Evolutionary conservation across 2,329 filamentous ascomycete genomes (phyloP).

Genomic region (Trichophyton verrucosum): DNA sequence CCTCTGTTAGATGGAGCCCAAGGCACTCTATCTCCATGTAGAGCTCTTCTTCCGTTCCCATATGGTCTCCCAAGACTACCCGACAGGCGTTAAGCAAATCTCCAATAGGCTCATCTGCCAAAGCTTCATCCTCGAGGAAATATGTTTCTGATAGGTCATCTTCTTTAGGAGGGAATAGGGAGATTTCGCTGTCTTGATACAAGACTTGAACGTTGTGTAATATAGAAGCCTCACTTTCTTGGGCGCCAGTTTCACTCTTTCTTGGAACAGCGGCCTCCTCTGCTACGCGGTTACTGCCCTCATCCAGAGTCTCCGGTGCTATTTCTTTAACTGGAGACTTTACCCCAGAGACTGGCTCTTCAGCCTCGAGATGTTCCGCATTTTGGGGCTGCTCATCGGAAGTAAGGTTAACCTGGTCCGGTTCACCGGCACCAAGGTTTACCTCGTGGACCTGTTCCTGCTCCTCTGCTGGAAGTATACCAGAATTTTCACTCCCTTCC

Average conservation of each 20-base stretch:
- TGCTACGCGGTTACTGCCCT: neutral
- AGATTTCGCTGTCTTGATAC: slow-evolving; percentile 46
- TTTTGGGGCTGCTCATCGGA: neutral
- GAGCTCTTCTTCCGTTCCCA: slow-evolving; percentile 46
- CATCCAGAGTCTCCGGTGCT: neutral
- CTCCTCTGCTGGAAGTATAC: neutral
- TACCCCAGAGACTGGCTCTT: neutral
- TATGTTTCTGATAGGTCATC: slow-evolving; percentile 43
- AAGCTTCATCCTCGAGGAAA: slow-evolving; percentile 44
- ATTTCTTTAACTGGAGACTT: neutral
- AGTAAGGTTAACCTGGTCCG: neutral
- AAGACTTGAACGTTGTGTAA: slow-evolving; percentile 37
- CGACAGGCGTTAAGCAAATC: slow-evolving; percentile 47
- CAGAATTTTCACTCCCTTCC: neutral
- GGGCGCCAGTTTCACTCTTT: neutral
- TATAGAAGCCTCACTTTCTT: neutral
- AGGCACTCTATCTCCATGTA: slow-evolving; percentile 44
- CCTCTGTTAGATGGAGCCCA: slow-evolving; percentile 46
- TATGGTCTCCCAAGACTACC: slow-evolving; percentile 41
- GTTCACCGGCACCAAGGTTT: neutral
- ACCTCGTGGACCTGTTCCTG: neutral
- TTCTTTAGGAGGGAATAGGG: slow-evolving; percentile 45
- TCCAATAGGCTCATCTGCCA: slow-evolving; percentile 42
- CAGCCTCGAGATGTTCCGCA: neutral
- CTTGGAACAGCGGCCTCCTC: neutral